Evolutionary conservation across 2,329 filamentous ascomycete genomes (phyloP).

Genomic region (Colletotrichum sublineola): DNA sequence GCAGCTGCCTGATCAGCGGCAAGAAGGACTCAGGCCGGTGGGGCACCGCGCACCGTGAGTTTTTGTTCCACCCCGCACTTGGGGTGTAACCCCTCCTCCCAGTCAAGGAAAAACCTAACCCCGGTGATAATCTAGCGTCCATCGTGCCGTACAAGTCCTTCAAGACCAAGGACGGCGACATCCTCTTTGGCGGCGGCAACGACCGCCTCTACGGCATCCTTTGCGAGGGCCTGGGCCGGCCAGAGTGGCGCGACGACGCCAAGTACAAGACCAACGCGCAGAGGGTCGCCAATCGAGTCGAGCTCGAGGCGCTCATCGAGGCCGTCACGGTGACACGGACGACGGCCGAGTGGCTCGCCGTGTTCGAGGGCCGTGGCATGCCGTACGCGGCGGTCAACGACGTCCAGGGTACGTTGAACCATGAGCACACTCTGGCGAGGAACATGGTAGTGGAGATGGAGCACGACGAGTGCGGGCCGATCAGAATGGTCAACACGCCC

Average conservation of each 20-base stretch:
- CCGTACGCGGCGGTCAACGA: conserved; percentile 95
- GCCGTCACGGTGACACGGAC: conserved; percentile 79
- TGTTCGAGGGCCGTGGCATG: conserved; percentile 92
- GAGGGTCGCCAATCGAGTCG: conserved; percentile 77
- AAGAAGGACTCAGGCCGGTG: conserved; percentile 89
- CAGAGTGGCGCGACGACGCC: conserved; percentile 71
- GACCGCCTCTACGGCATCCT: conserved; percentile 76
- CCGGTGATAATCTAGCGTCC: conserved; percentile 70
- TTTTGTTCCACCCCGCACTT: conserved; percentile 24
- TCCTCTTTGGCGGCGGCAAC: conserved; percentile 80
- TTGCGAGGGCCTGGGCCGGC: conserved; percentile 69
- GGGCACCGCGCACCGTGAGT: conserved; percentile 93
- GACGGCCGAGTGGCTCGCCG: conserved; percentile 87
- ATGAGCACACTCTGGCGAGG: conserved; percentile 86
- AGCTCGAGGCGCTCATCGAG: conserved; percentile 85
- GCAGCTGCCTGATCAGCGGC: conserved; percentile 89
- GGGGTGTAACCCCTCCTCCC: no score
- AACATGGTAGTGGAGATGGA: conserved; percentile 92
- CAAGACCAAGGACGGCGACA: conserved; percentile 77
- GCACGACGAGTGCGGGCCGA: conserved; percentile 84
- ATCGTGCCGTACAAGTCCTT: conserved; percentile 97
- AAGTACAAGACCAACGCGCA: conserved; percentile 73
- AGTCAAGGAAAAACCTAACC: no score
- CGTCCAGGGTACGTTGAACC: conserved; percentile 84
- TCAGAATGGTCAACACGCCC: conserved; percentile 93